A percentile compares a stretch with the other conserved stretches of the same genome.
Evolutionary conservation across 2,329 filamentous ascomycete genomes (phyloP).

Genomic region (Rutstroemia sp.): DNA sequence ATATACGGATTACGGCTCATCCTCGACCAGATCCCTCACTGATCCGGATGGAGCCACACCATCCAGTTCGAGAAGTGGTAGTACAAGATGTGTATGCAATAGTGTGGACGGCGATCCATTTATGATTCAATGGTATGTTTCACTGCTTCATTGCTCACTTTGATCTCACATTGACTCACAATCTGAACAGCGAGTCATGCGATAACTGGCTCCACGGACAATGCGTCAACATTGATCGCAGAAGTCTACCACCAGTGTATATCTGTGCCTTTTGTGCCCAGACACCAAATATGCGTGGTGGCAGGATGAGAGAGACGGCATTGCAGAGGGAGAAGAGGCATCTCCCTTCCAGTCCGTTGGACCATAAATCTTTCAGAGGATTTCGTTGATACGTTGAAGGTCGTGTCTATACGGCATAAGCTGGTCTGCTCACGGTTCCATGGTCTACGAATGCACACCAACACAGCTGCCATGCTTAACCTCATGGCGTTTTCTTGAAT

Average conservation of each 20-base stretch:
- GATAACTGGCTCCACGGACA: conserved; percentile 59
- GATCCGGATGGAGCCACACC: conserved; percentile 42
- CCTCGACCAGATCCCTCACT: conserved; percentile 44
- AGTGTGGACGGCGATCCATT: conserved; percentile 40
- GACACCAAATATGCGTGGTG: conserved; percentile 46
- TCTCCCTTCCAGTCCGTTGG: conserved; percentile 33
- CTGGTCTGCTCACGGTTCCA: too few relatives aligned
- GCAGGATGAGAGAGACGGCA: conserved; percentile 37
- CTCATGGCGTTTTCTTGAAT: too few relatives aligned
- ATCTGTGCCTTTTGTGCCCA: conserved; percentile 57
- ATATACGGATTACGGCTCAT: conserved; percentile 17
- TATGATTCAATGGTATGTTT: conserved; percentile 56
- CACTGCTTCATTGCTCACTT: not conserved
- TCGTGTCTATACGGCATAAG: too few relatives aligned
- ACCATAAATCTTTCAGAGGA: conserved; percentile 37
- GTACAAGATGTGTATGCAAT: conserved; percentile 50
- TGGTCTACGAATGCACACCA: too few relatives aligned
- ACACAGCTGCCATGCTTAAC: too few relatives aligned
- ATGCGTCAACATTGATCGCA: conserved; percentile 52
- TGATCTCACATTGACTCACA: conserved; percentile 12
- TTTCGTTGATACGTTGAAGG: conserved; percentile 30
- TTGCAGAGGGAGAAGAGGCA: conserved; percentile 12
- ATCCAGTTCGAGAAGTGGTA: conserved; percentile 30
- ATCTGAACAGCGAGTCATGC: conserved; percentile 47
- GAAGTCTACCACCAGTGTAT: conserved; percentile 51